phyloP scores from a whole-genome alignment of 2,329 filamentous ascomycete species.

The Pestalotiopsis sp. region DNA sequence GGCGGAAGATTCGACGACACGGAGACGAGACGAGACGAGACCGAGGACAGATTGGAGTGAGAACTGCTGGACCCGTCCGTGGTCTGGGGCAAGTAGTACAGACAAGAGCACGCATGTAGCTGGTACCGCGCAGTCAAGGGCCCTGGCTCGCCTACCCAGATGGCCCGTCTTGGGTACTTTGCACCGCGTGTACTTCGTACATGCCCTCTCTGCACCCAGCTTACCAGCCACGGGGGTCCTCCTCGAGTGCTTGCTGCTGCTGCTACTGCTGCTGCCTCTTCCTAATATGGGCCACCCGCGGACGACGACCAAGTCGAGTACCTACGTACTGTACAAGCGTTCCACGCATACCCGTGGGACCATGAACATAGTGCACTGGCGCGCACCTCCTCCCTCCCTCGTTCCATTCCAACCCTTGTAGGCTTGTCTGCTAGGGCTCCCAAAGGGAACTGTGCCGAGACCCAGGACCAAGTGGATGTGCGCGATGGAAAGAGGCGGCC shows the following conservation, averaged over 20 bases:
- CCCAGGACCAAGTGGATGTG: background rate
- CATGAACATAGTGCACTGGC: background rate
- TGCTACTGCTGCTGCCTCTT: background rate
- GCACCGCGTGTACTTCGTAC: background rate
- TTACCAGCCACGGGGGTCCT: background rate
- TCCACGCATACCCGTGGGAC: background rate
- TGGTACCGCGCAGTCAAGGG: background rate
- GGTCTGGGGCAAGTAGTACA: background rate
- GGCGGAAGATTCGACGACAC: constrained; percentile 8
- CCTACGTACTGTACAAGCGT: background rate
- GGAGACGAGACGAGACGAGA: background rate
- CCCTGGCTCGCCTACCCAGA: background rate
- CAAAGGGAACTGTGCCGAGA: constrained; percentile 3
- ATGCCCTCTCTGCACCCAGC: background rate
- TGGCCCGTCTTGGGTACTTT: constrained; percentile 1
- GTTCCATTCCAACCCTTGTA: background rate
- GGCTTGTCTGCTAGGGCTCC: background rate
- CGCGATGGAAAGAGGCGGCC: background rate
- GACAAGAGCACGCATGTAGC: background rate
- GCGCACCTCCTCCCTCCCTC: background rate
- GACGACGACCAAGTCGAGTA: background rate
- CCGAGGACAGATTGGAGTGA: constrained; percentile 7
- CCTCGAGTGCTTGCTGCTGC: background rate
- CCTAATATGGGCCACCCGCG: background rate
- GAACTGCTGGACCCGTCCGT: background rate